These are phyloP conservation scores for Psophocarpus tetragonolobus DNA, from an alignment of 306 rosid genomes.

Conservation along the genomic window DNA sequence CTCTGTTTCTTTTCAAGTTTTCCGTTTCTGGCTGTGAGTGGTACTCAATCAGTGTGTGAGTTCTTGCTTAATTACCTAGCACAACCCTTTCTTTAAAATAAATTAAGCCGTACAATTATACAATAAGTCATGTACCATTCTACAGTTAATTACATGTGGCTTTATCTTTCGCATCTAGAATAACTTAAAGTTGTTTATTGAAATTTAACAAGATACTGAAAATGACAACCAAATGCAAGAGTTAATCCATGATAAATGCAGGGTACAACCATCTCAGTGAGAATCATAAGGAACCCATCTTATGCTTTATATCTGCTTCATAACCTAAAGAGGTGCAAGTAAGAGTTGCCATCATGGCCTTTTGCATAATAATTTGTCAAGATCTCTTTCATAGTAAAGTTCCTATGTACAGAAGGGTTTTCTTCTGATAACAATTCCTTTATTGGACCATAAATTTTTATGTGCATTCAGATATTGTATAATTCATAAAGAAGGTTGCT, in stretches of 20 bases:
- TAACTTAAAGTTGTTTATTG: not conserved
- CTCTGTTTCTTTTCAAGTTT: too few species aligned
- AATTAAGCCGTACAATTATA: too few species aligned
- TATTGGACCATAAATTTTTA: slow-evolving; percentile 44
- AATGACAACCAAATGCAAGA: not conserved
- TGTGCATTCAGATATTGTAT: not conserved
- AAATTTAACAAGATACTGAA: not conserved
- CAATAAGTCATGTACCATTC: not conserved
- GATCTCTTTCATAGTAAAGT: slow-evolving; percentile 21
- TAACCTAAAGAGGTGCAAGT: slow-evolving; percentile 18
- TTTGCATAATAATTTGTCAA: not conserved
- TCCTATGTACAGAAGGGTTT: slow-evolving; percentile 41
- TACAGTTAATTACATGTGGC: not conserved
- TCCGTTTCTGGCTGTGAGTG: too few species aligned
- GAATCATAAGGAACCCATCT: not conserved
- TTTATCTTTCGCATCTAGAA: not conserved
- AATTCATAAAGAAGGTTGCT: slow-evolving; percentile 19
- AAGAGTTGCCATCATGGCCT: slow-evolving; percentile 38
- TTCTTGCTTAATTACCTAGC: too few species aligned
- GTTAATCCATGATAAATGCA: not conserved
- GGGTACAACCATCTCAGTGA: not conserved
- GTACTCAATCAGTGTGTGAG: too few species aligned
- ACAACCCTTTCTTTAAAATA: too few species aligned
- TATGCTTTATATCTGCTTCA: not conserved
- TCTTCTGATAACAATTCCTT: slow-evolving; percentile 33